These are phyloP conservation scores for Dactylellina leptospora DNA, from an alignment of 2,329 filamentous ascomycete species.

Conservation along the genomic window DNA sequence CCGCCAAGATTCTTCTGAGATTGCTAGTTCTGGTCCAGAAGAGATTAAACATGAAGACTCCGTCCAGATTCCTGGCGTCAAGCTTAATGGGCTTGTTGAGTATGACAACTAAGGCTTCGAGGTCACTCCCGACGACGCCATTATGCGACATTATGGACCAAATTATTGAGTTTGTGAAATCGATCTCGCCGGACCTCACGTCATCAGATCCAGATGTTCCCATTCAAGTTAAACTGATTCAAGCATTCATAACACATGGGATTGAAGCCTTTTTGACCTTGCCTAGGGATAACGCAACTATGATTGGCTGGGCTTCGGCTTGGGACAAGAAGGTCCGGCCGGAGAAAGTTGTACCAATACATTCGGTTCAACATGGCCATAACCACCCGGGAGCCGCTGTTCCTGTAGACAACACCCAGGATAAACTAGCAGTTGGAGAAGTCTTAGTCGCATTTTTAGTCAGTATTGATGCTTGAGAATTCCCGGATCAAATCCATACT, in stretches of 20 bases:
- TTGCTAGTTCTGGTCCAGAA: slow-evolving; percentile 45
- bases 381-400: slow-evolving; percentile 7
- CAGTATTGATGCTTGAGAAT: not conserved
- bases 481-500: not conserved
- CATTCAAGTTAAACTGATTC: slow-evolving; percentile 42
- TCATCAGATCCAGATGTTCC: slow-evolving; percentile 28
- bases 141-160: slow-evolving; percentile 34
- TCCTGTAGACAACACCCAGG: slow-evolving; percentile 13
- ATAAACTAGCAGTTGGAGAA: slow-evolving; percentile 33
- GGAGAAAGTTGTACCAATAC: slow-evolving; percentile 42
- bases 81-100: slow-evolving; percentile 49
- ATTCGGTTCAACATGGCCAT: not conserved
- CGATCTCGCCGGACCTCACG: slow-evolving; percentile 16
- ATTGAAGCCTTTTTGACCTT: slow-evolving; percentile 42
- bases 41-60: slow-evolving; percentile 41
- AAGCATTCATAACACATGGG: slow-evolving; percentile 51
- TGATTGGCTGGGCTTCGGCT: slow-evolving; percentile 28
- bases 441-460: slow-evolving; percentile 43
- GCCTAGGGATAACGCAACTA: slow-evolving; percentile 35
- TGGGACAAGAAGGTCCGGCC: slow-evolving; percentile 47
- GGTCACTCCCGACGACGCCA: slow-evolving; percentile 22
- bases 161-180: slow-evolving; percentile 39
- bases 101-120: slow-evolving; percentile 48
- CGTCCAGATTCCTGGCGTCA: slow-evolving; percentile 43
- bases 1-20: slow-evolving; percentile 41